phyloP scores from a whole-genome alignment of 371 early-diverging fungal species.

The Globomyces sp. region DNA sequence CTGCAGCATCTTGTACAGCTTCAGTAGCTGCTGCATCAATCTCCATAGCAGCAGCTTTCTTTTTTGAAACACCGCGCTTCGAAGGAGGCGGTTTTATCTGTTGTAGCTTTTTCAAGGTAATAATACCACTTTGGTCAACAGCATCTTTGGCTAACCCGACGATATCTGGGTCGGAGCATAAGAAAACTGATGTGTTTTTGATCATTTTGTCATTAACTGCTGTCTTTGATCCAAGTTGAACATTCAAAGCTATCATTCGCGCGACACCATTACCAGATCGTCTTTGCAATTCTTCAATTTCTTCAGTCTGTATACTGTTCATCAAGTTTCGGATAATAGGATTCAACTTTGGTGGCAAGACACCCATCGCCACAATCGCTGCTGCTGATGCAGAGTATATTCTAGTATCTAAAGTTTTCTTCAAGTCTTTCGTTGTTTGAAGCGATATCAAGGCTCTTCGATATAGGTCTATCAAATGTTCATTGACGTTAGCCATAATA shows the following conservation, averaged over 20 bases:
- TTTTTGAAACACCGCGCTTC: constrained; percentile 13
- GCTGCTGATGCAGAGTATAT: constrained; percentile 74
- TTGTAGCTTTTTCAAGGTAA: constrained; percentile 51
- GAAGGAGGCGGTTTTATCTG: constrained; percentile 1
- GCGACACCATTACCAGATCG: constrained; percentile 49
- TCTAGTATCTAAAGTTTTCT: constrained; percentile 20
- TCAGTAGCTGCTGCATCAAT: constrained; percentile 32
- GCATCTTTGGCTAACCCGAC: constrained; percentile 58
- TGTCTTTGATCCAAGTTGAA: background rate
- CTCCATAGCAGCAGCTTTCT: constrained; percentile 7
- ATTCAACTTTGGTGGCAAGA: constrained; percentile 78
- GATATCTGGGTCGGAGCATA: constrained; percentile 80
- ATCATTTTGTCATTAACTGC: constrained; percentile 76
- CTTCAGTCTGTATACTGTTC: constrained; percentile 82
- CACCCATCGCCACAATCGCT: constrained; percentile 76
- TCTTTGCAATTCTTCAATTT: constrained; percentile 66
- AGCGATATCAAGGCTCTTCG: constrained; percentile 12
- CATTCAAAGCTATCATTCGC: constrained; percentile 34
- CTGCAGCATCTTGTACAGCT: constrained; percentile 47
- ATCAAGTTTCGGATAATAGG: constrained; percentile 85
- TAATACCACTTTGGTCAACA: constrained; percentile 56
- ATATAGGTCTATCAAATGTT: constrained; percentile 9
- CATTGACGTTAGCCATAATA: constrained; percentile 4
- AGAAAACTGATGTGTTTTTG: constrained; percentile 79
- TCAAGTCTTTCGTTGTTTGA: background rate